phyloP scores from a whole-genome alignment of 768 basidiomycete species.

The Suillus variegatus region DNA sequence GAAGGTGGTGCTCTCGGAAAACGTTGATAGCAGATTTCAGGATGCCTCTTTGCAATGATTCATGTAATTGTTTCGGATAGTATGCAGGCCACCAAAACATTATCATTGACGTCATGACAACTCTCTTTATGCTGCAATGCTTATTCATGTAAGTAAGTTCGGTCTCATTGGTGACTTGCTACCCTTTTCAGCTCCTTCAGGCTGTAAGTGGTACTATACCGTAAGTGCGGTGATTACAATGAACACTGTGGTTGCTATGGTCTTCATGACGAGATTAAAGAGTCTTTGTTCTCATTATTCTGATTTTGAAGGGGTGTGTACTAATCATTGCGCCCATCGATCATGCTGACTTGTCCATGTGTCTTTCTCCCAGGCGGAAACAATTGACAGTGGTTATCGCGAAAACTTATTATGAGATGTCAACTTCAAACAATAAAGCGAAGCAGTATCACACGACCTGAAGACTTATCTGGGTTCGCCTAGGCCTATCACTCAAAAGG shows the following conservation, averaged over 20 bases:
- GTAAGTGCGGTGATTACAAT: neutral
- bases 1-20: neutral
- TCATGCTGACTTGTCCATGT: neutral
- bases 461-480: neutral
- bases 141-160: neutral
- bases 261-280: neutral
- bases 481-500: neutral
- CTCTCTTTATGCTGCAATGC: neutral
- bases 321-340: neutral
- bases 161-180: neutral
- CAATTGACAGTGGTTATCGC: neutral
- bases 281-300: neutral
- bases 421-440: neutral
- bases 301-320: neutral
- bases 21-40: neutral
- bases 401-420: neutral
- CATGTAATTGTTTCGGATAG: neutral
- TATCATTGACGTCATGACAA: neutral
- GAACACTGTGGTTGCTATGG: neutral
- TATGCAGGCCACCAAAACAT: neutral
- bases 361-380: neutral
- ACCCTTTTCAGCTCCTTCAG: neutral
- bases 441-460: neutral
- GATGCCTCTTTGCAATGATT: neutral
- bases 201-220: neutral